Base-by-base conservation (phyloP, 306 rosid species). In the Crataegus laevigata region DNA sequence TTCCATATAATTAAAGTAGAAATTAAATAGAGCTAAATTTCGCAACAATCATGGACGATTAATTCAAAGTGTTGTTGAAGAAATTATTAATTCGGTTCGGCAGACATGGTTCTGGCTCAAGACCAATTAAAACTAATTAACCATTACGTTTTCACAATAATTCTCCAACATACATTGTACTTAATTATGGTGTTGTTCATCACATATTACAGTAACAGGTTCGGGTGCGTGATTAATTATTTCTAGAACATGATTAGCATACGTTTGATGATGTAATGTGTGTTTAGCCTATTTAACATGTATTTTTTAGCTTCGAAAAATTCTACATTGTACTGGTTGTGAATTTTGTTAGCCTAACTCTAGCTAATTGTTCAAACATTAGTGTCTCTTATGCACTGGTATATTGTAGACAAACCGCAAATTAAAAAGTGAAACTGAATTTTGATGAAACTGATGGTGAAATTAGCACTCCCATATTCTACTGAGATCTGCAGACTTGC, bases 1-100 rank as follows among this genome's bases (percentile, higher is more conserved):
- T 36, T 4, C 55, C 45, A 82, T 82, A 75, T 82, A 75, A 82
- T 80, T 78, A 84, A 78, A 78, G 71, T 12, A 21, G 14, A 69
- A 70, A 25, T 15, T 7, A 6, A 25, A 26, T 15, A 21, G 34
- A 25, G 7, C 36, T 40, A 26, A 5, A 51, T 62, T 21, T 62
- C 7, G 36, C 24, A 1, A 50, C 24, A 5, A n/a, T 34, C 38
- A 38, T 40, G 28, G 30, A 72, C 5, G 32, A 26, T 30, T n/a
- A 15, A 60, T 75, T 64, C 52, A 75, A 47, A 64, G 18, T 75
- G 62, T 22, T 50, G 19, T 32, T 17, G 52, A 55, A 52, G 40
- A 75, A 52, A 75, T 54, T 55, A 29, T 22, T 59, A 5, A 64
- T 74, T 63, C 64, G 71, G 78, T 63, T 47, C 54, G 66, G 75